Percentiles rank a stretch among this genome's conserved stretches.
These are phyloP conservation scores for Fraxinus anomala DNA, from an alignment of 257 asterid species.

Conservation along the genomic window DNA sequence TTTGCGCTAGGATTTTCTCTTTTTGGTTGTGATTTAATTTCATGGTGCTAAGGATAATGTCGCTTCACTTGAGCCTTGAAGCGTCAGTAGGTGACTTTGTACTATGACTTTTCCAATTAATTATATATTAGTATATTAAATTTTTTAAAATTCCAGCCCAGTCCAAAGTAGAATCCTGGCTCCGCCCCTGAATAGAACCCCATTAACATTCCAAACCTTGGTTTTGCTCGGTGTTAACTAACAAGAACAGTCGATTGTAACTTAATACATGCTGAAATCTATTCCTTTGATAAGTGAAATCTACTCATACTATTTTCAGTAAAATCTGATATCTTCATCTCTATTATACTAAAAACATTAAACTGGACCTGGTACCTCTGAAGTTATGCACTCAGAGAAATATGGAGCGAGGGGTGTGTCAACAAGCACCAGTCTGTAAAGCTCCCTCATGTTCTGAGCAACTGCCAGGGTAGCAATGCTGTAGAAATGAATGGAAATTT, in stretches of 20 bases:
- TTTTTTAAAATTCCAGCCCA: too few species aligned
- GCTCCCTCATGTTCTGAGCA: slow-evolving; percentile 94
- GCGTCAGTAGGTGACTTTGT: too few species aligned
- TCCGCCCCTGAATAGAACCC: not conserved
- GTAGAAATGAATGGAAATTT: not conserved
- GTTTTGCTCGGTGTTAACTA: not conserved
- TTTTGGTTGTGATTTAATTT: too few species aligned
- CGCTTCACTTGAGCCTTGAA: too few species aligned
- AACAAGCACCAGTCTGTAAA: slow-evolving; percentile 87
- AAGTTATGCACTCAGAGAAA: slow-evolving; percentile 89
- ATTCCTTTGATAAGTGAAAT: too few species aligned
- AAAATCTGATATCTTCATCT: not conserved
- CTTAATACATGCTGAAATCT: not conserved
- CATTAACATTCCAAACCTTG: not conserved
- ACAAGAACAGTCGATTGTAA: not conserved
- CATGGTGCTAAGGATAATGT: too few species aligned
- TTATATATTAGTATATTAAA: too few species aligned
- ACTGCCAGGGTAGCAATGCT: slow-evolving; percentile 45
- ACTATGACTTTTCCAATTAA: too few species aligned
- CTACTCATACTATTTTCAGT: not conserved
- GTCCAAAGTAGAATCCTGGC: too few species aligned
- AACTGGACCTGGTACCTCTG: slow-evolving; percentile 58
- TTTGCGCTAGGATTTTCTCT: too few species aligned
- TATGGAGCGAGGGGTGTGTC: slow-evolving; percentile 96
- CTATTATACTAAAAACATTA: not conserved